Evolutionary conservation across 1,284 basidiomycete species (phyloP).

Genomic region (Ustilago bromivora): DNA sequence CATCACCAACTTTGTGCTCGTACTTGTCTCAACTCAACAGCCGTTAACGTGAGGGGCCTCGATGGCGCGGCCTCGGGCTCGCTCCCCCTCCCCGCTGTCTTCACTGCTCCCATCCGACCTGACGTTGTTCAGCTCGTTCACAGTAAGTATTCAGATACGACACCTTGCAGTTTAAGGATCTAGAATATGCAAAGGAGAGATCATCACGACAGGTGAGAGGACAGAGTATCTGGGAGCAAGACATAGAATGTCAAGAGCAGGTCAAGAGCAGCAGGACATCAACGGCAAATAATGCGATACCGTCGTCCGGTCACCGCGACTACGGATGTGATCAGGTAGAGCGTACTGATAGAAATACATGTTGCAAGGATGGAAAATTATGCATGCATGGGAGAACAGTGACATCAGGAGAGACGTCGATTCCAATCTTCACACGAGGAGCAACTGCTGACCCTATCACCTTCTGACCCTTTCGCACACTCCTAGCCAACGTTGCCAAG

Average conservation of each 20-base stretch:
- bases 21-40: slow-evolving; percentile 26
- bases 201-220: too few species aligned
- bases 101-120: slow-evolving; percentile 97
- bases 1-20: slow-evolving; percentile 9
- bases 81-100: slow-evolving; percentile 92
- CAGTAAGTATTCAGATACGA: slow-evolving; percentile 77
- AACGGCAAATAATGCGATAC: neutral
- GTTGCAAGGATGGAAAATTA: neutral
- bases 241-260: too few species aligned
- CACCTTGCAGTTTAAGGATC: neutral
- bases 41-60: slow-evolving; percentile 69
- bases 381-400: too few species aligned
- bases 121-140: slow-evolving; percentile 98
- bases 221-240: neutral
- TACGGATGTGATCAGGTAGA: neutral
- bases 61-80: slow-evolving; percentile 81
- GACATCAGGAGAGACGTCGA: neutral
- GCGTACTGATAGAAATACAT: neutral
- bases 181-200: neutral
- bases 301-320: neutral
- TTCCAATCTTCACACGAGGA: neutral
- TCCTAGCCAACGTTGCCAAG: slow-evolving; percentile 93
- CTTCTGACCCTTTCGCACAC: neutral
- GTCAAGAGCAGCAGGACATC: too few species aligned
- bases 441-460: slow-evolving; percentile 12